Evolutionary conservation across 2,329 filamentous ascomycete species (phyloP), one percentile per base, ranked within the genome.

Genomic region (Waltergamsia citrina): DNA sequence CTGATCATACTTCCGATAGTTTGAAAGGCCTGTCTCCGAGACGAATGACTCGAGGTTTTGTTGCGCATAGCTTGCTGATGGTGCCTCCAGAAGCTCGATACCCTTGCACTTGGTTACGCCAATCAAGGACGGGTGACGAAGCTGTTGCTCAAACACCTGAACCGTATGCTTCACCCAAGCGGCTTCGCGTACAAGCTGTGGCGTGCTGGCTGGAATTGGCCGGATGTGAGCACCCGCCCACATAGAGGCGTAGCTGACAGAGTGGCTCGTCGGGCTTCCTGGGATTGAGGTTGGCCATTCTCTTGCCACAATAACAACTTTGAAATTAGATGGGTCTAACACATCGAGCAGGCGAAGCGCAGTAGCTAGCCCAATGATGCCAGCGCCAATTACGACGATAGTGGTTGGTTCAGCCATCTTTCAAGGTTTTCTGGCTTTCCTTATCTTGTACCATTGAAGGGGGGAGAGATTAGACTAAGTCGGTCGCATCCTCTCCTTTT

Each of bases 221-320:
- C 69, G 61, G 41, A 72, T 69, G 45, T 75, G 69, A 3, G 71
- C 70, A 9, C 71, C 71, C 23, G 62, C 71, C 70, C 69, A 74
- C 33, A 70, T 69, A 19, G 71, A 74, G 11, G 71, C 67, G 46
- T 65, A 75, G 54, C 74, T 46, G 18, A 44, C 41, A 0, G 54
- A 58, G 35, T 54, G 52, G 2, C 31, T 9, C 2, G 41, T 35
- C 0, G 54, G 49, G 0, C 48, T 47, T 0, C 54, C 53, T 1
- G 54, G 51, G 2, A 54, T 52, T 12, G 51, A 53, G 7, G 41
- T 48, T 6, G 55, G 55, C 55, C 55, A 59, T 46, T 59, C 55
- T 21, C 48, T 45, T 3, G 54, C 45, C 3, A 51, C 47, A 6
- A 58, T 34, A 4, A 56, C 37, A 0, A 58, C 38, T 1, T 41